A percentile compares a stretch with the other conserved stretches of the same genome.
Evolutionary conservation across 1,284 basidiomycete genomes (phyloP).

Genomic region (Ganoderma resinaceum): DNA sequence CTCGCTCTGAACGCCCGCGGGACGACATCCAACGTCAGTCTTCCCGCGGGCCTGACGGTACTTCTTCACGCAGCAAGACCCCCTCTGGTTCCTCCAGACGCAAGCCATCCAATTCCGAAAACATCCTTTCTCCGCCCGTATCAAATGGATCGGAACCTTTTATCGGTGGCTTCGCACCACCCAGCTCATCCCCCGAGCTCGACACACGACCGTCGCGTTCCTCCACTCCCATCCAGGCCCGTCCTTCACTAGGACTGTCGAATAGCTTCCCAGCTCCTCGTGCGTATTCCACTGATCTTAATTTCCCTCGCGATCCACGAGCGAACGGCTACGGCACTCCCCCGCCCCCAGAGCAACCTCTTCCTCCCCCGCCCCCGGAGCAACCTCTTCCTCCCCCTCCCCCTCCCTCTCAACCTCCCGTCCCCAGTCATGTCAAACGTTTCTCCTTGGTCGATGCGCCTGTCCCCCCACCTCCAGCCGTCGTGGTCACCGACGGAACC

Average conservation of each 20-base stretch:
- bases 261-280: slow-evolving; percentile 26
- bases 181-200: slow-evolving; percentile 15
- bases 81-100: slow-evolving; percentile 31
- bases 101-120: slow-evolving; percentile 42
- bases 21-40: slow-evolving; percentile 26
- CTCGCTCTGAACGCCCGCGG: slow-evolving; percentile 32
- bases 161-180: slow-evolving; percentile 55
- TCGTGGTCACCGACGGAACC: slow-evolving; percentile 62
- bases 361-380: slow-evolving; percentile 32
- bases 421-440: slow-evolving; percentile 72
- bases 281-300: slow-evolving; percentile 33
- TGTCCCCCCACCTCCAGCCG: slow-evolving; percentile 40
- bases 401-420: slow-evolving; percentile 42
- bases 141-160: slow-evolving; percentile 47
- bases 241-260: slow-evolving; percentile 19
- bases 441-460: slow-evolving; percentile 81
- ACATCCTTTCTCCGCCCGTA: slow-evolving; percentile 36
- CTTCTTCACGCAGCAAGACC: slow-evolving; percentile 32
- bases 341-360: slow-evolving; percentile 14
- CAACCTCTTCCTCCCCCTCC: slow-evolving; percentile 21
- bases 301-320: slow-evolving; percentile 28
- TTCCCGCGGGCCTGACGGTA: slow-evolving; percentile 29
- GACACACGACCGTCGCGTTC: slow-evolving; percentile 24
- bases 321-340: slow-evolving; percentile 26
- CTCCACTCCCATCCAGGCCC: slow-evolving; percentile 32